phyloP scores from a whole-genome alignment of 768 basidiomycete genomes.

The Coprinellus micaceus region DNA sequence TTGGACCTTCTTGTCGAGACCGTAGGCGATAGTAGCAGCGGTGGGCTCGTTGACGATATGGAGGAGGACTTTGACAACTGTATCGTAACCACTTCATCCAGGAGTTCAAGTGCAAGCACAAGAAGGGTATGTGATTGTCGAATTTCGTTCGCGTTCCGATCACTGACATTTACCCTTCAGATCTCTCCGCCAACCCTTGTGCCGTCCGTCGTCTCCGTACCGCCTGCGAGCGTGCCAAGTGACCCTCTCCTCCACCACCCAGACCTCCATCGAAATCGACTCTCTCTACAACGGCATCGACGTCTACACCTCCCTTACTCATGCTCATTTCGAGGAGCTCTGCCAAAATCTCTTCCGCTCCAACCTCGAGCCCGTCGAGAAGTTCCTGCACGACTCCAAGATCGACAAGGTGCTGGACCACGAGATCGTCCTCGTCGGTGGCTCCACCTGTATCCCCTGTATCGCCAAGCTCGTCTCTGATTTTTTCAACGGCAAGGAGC shows the following conservation, averaged over 20 bases:
- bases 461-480: constrained; percentile 97
- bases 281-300: constrained; percentile 97
- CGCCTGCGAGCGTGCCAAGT: constrained; percentile 98
- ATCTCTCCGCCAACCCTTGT: constrained; percentile 87
- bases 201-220: constrained; percentile 96
- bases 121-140: constrained; percentile 62
- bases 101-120: constrained; percentile 97
- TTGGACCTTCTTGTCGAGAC: too few relatives aligned
- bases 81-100: constrained; percentile 96
- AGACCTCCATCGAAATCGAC: constrained; percentile 97
- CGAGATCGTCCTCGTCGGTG: constrained; percentile 97
- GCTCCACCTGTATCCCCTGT: constrained; percentile 97
- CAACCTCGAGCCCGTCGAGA: constrained; percentile 93
- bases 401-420: constrained; percentile 94
- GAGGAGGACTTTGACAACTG: constrained; percentile 99
- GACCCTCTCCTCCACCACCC: constrained; percentile 93
- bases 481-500: constrained; percentile 98
- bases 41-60: too few relatives aligned
- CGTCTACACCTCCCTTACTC: constrained; percentile 97
- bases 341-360: constrained; percentile 93
- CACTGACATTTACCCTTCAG: constrained; percentile 31
- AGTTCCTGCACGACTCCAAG: constrained; percentile 96
- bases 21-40: too few relatives aligned
- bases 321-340: constrained; percentile 95
- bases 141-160: neutral